Conservation (phyloP, 148 eudicot species). For the Cornus controversa region DNA sequence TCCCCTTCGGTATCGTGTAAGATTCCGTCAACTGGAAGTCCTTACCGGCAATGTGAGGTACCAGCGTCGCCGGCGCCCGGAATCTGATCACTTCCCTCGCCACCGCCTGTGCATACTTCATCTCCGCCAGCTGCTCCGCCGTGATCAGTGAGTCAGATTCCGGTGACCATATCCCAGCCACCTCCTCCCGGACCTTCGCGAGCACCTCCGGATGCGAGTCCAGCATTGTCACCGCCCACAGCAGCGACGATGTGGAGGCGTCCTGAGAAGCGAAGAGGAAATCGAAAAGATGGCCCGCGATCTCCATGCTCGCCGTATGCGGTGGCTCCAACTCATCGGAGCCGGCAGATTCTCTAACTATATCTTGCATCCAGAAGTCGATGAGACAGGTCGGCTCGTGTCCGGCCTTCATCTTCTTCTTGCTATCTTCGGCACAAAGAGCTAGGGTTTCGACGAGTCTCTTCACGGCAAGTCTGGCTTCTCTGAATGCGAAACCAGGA, state of each 20-base stretch:
- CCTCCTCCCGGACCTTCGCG: slow-evolving; percentile 49
- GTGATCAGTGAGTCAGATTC: slow-evolving; percentile 33
- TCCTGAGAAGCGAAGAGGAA: slow-evolving; percentile 86
- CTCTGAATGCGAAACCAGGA: slow-evolving; percentile 72
- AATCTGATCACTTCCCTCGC: slow-evolving; percentile 76
- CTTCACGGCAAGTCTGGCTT: slow-evolving; percentile 62
- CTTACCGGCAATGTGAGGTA: slow-evolving; percentile 69
- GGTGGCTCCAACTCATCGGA: slow-evolving; percentile 27
- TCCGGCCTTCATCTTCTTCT: slow-evolving; percentile 31
- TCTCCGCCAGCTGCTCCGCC: slow-evolving; percentile 48
- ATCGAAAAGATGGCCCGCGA: slow-evolving; percentile 71
- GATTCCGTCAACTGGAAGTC: slow-evolving; percentile 53
- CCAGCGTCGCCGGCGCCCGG: slow-evolving; percentile 77
- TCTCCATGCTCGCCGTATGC: slow-evolving; percentile 30
- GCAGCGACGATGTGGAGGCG: slow-evolving; percentile 75
- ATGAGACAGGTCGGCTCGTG: slow-evolving; percentile 63
- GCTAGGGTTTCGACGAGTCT: slow-evolving; percentile 48
- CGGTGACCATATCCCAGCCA: slow-evolving; percentile 46
- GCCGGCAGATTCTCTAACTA: slow-evolving; percentile 38
- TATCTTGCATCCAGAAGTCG: slow-evolving; percentile 84
- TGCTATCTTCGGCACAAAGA: slow-evolving; percentile 53
- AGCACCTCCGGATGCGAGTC: slow-evolving; percentile 69
- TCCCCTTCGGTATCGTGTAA: slow-evolving; percentile 67
- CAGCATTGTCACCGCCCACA: slow-evolving; percentile 76
- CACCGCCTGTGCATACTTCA: slow-evolving; percentile 89